These are phyloP conservation scores for Elasticomyces elasticus DNA, from an alignment of 495 filamentous ascomycete genomes.

Conservation along the genomic window DNA sequence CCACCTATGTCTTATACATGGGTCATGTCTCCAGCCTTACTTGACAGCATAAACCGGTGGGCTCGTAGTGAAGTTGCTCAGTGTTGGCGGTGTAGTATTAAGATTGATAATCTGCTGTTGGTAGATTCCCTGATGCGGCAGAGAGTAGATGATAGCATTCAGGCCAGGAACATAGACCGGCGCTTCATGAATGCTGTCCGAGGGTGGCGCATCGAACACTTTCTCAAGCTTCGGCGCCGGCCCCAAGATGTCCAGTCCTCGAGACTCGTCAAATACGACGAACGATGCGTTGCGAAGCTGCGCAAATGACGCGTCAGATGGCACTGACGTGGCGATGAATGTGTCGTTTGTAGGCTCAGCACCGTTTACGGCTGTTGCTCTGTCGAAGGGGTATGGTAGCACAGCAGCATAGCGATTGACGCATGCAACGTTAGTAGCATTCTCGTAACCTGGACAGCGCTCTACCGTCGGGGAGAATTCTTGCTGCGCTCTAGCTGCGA, in stretches of 20 bases:
- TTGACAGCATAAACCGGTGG: conserved; percentile 20
- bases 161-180: conserved; percentile 10
- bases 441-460: neutral
- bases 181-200: conserved; percentile 8
- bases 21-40: too few relatives aligned
- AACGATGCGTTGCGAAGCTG: conserved; percentile 1
- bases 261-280: conserved; percentile 2
- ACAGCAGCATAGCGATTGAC: conserved; percentile 9
- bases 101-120: conserved; percentile 16
- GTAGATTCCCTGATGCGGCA: conserved; percentile 8
- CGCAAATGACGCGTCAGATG: conserved; percentile 3
- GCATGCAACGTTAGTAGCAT: conserved; percentile 1
- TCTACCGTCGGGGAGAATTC: neutral
- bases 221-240: conserved; percentile 1
- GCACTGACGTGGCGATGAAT: conserved; percentile 2
- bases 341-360: neutral
- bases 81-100: conserved; percentile 10
- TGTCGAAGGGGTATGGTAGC: conserved; percentile 1
- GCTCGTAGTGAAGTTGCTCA: conserved; percentile 10
- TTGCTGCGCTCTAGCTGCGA: too few relatives aligned
- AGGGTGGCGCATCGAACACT: conserved; percentile 4
- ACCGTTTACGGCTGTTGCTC: neutral
- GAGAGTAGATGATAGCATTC: conserved; percentile 8
- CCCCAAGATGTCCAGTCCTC: conserved; percentile 10
- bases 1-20: too few relatives aligned